These are phyloP conservation scores for Pyrenula aspistea DNA, from an alignment of 495 filamentous ascomycete species.

Conservation along the genomic window DNA sequence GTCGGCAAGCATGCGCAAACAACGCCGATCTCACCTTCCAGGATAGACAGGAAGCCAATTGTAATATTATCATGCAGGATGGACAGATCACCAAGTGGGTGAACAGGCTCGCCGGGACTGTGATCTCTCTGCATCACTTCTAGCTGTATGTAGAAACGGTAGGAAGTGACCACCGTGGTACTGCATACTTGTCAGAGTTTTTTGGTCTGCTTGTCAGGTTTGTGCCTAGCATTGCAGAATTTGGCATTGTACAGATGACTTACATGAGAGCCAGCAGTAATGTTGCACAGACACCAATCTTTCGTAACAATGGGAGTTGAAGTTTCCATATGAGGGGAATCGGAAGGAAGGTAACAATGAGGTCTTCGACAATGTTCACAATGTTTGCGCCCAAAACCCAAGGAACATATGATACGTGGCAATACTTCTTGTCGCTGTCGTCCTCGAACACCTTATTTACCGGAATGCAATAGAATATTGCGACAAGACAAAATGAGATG, in stretches of 20 bases:
- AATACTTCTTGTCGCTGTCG: background rate
- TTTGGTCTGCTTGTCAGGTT: background rate
- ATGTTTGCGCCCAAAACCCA: background rate
- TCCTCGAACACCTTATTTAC: constrained; percentile 26
- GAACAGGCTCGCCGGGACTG: too few species aligned
- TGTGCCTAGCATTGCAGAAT: background rate
- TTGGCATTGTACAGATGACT: background rate
- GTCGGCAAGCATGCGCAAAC: background rate
- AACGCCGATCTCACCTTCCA: background rate
- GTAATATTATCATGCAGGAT: too few species aligned
- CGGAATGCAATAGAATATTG: constrained; percentile 32
- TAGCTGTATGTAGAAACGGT: background rate
- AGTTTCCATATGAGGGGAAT: background rate
- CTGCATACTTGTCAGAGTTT: background rate
- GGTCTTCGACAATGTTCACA: background rate
- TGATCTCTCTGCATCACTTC: too few species aligned
- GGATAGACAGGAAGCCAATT: background rate
- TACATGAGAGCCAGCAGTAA: background rate
- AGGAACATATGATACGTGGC: background rate
- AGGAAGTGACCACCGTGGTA: background rate
- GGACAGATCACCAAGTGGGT: background rate
- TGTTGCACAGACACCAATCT: background rate
- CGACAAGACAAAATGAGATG: constrained; percentile 27
- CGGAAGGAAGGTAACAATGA: background rate
- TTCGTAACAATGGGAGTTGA: background rate